Conservation (phyloP, 345 rosid species). For the Acer negundo region DNA sequence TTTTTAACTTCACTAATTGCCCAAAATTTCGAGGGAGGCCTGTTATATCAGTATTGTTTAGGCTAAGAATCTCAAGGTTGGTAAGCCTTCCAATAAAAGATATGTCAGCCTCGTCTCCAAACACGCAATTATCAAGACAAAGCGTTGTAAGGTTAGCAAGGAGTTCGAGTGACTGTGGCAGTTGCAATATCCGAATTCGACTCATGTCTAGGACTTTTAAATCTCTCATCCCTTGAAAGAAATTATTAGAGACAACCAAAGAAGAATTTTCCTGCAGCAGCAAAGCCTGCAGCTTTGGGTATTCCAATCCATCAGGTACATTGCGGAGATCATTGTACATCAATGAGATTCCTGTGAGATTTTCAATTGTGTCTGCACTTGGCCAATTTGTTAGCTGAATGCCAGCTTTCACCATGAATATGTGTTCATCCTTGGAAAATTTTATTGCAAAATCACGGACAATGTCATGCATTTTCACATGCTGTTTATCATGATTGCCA, state of each 20-base stretch:
- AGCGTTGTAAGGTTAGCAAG: too few relatives aligned
- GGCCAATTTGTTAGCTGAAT: not conserved
- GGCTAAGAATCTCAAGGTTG: not conserved
- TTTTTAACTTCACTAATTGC: not conserved
- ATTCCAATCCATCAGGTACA: too few relatives aligned
- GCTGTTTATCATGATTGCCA: not conserved
- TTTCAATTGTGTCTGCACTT: not conserved
- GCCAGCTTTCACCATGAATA: not conserved
- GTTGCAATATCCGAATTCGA: too few relatives aligned
- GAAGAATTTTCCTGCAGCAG: too few relatives aligned
- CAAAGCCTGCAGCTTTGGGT: too few relatives aligned
- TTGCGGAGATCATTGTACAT: not conserved
- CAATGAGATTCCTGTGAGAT: not conserved
- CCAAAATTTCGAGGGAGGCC: not conserved
- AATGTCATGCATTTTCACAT: conserved; percentile 7
- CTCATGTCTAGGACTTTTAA: too few relatives aligned
- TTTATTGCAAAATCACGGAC: not conserved
- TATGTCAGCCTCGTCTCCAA: too few relatives aligned
- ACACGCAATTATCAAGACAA: too few relatives aligned
- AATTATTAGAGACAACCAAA: too few relatives aligned
- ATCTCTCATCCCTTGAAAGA: too few relatives aligned
- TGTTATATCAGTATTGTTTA: not conserved
- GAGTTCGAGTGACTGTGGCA: too few relatives aligned
- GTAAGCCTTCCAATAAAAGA: not conserved
- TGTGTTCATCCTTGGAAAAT: not conserved